Evolutionary conservation across 1,284 basidiomycete species (phyloP).

Genomic region (Tilletia setariae): DNA sequence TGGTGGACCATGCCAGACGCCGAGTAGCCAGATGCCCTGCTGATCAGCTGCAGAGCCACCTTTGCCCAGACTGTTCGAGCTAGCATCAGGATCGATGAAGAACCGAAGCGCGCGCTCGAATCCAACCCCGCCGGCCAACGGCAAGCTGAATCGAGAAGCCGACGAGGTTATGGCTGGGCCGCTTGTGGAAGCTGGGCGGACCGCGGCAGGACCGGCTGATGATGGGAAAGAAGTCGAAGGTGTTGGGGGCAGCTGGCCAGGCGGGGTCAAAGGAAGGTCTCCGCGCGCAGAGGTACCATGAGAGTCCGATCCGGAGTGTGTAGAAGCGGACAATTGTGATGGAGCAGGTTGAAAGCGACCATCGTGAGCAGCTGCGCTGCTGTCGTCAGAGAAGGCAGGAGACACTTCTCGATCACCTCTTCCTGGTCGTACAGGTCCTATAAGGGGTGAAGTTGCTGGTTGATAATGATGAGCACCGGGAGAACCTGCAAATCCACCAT

Average conservation of each 20-base stretch:
- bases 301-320: conserved; percentile 7
- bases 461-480: neutral
- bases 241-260: neutral
- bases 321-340: neutral
- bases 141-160: conserved; percentile 5
- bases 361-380: conserved; percentile 4
- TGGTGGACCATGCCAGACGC: conserved; percentile 39
- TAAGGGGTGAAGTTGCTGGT: neutral
- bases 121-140: conserved; percentile 23
- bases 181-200: neutral
- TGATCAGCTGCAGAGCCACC: conserved; percentile 19
- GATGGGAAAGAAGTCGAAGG: neutral
- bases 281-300: neutral
- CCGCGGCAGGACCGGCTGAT: neutral
- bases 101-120: conserved; percentile 45
- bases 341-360: neutral
- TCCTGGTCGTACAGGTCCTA: neutral
- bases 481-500: neutral
- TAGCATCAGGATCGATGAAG: conserved; percentile 35
- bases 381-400: conserved; percentile 12
- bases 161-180: neutral
- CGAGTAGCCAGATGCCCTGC: conserved; percentile 45
- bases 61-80: conserved; percentile 12
- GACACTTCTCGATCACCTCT: conserved; percentile 11
- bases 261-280: neutral